Percentiles rank a stretch among this genome's conserved stretches.
phyloP scores from a whole-genome alignment of 805 yeast genomes.

The Myxozyma melibiosi region DNA sequence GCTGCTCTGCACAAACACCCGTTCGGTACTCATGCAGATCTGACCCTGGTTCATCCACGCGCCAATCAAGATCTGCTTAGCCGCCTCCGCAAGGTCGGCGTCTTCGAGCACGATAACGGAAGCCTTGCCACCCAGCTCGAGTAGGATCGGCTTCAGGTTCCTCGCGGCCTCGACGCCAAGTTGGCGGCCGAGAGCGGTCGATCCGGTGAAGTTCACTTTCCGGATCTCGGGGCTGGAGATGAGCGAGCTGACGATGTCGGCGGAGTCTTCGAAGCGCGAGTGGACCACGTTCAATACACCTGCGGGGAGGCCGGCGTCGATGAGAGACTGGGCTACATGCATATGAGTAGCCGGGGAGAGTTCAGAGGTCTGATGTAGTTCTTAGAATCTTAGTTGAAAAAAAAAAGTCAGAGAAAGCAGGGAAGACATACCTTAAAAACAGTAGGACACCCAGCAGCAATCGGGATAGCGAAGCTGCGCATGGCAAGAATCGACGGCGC shows the following conservation, averaged over 20 bases:
- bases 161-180: constrained; percentile 73
- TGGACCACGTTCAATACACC: constrained; percentile 74
- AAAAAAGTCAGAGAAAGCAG: background rate
- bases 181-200: constrained; percentile 74
- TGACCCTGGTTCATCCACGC: constrained; percentile 89
- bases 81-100: constrained; percentile 67
- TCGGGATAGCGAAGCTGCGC: constrained; percentile 81
- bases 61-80: constrained; percentile 69
- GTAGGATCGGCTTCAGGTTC: constrained; percentile 71
- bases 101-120: constrained; percentile 76
- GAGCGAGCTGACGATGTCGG: constrained; percentile 70
- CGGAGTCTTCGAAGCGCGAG: constrained; percentile 34
- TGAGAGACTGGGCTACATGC: constrained; percentile 61
- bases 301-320: constrained; percentile 77
- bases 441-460: constrained; percentile 80
- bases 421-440: constrained; percentile 54
- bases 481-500: constrained; percentile 82
- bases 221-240: constrained; percentile 71
- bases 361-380: constrained; percentile 59
- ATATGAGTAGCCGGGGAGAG: constrained; percentile 77
- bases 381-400: background rate
- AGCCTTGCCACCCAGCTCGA: constrained; percentile 88
- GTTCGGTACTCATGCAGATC: constrained; percentile 90
- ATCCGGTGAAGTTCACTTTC: constrained; percentile 85
- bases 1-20: constrained; percentile 76